Conservation (phyloP, 2,329 filamentous ascomycete genomes). For the Sarocladium strictum region DNA sequence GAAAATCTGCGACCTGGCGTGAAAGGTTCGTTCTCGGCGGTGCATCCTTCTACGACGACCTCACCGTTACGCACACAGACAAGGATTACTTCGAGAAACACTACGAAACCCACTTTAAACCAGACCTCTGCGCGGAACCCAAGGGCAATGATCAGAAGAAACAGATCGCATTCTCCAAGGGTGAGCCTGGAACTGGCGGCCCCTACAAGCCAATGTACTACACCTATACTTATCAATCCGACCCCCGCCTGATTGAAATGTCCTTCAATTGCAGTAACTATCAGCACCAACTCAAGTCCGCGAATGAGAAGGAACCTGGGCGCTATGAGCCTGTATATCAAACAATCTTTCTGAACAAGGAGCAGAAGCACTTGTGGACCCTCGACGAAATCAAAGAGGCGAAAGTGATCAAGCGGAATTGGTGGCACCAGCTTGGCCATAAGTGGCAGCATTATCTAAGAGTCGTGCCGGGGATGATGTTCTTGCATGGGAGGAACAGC, state of each 20-base stretch:
- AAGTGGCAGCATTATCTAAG: constrained; percentile 57
- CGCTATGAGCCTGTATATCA: constrained; percentile 61
- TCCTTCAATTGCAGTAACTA: constrained; percentile 73
- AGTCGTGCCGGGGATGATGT: constrained; percentile 67
- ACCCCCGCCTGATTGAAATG: constrained; percentile 58
- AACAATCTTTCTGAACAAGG: constrained; percentile 59
- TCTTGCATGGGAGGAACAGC: constrained; percentile 58
- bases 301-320: constrained; percentile 12
- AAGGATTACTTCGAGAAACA: constrained; percentile 59
- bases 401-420: constrained; percentile 58
- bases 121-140: constrained; percentile 43
- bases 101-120: constrained; percentile 57
- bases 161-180: constrained; percentile 34
- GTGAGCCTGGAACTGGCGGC: constrained; percentile 32
- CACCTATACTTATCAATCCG: constrained; percentile 52
- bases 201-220: constrained; percentile 62
- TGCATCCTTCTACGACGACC: constrained; percentile 63
- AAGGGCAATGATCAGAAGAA: constrained; percentile 32
- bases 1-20: constrained; percentile 48
- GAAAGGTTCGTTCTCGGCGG: constrained; percentile 66
- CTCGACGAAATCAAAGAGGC: constrained; percentile 50
- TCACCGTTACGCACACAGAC: constrained; percentile 65
- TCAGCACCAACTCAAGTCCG: constrained; percentile 60
- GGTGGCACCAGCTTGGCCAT: constrained; percentile 65
- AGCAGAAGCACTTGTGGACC: constrained; percentile 50